Percentiles rank a stretch among this genome's conserved stretches.
Conservation (phyloP, 805 yeast genomes). For the Candida insectalens region DNA sequence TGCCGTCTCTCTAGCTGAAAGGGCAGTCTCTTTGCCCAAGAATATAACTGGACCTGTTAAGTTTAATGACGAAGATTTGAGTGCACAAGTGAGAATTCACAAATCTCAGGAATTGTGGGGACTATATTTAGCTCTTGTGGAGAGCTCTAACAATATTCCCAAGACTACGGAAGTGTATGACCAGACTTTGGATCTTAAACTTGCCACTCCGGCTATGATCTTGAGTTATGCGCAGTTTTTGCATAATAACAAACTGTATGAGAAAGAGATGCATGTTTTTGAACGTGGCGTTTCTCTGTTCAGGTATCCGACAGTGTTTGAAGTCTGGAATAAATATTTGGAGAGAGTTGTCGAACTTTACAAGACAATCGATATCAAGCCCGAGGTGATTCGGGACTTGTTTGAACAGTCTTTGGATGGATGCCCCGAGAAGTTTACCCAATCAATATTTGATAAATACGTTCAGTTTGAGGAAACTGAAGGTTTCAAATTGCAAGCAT, state of each 20-base stretch:
- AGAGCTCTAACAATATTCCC: conserved; percentile 37
- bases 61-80: conserved; percentile 30
- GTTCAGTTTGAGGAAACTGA: conserved; percentile 50
- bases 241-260: conserved; percentile 34
- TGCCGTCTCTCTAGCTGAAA: conserved; percentile 26
- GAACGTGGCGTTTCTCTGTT: conserved; percentile 63
- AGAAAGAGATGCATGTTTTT: conserved; percentile 47
- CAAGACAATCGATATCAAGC: conserved; percentile 23
- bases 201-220: conserved; percentile 60
- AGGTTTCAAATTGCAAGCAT: conserved; percentile 38
- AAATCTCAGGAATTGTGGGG: conserved; percentile 64
- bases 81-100: conserved; percentile 51
- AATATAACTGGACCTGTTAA: conserved; percentile 5
- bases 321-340: conserved; percentile 66
- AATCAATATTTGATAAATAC: conserved; percentile 43
- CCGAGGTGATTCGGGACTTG: conserved; percentile 57
- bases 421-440: conserved; percentile 39
- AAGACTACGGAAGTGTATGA: conserved; percentile 39
- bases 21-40: conserved; percentile 21
- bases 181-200: conserved; percentile 40
- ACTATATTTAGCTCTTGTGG: conserved; percentile 61
- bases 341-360: conserved; percentile 32
- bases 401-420: conserved; percentile 58
- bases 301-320: conserved; percentile 49
- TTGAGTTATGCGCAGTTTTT: conserved; percentile 58